phyloP scores from a whole-genome alignment of 2,329 filamentous ascomycete species.

The Byssochlamys sp. region DNA sequence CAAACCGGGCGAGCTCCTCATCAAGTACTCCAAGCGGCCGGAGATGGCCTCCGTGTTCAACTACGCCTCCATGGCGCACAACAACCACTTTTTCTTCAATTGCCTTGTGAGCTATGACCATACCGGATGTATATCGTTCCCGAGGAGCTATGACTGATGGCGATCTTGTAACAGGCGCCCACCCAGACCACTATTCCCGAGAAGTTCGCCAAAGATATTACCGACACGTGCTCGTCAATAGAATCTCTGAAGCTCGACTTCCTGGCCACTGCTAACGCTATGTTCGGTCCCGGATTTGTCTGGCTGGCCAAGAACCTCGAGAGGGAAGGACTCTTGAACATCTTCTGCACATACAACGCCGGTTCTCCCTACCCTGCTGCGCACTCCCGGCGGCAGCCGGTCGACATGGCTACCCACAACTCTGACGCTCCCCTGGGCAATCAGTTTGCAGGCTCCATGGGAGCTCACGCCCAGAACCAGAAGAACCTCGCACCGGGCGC shows the following conservation, averaged over 20 bases:
- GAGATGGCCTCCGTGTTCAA: slow-evolving; percentile 76
- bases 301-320: slow-evolving; percentile 67
- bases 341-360: slow-evolving; percentile 83
- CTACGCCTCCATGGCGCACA: slow-evolving; percentile 90
- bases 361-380: slow-evolving; percentile 79
- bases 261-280: slow-evolving; percentile 67
- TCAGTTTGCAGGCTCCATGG: slow-evolving; percentile 28
- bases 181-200: slow-evolving; percentile 44
- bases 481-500: slow-evolving; percentile 32
- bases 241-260: slow-evolving; percentile 74
- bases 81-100: slow-evolving; percentile 58
- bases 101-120: slow-evolving; percentile 28
- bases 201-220: slow-evolving; percentile 50
- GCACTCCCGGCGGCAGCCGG: slow-evolving; percentile 61
- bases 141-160: background rate
- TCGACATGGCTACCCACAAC: slow-evolving; percentile 37
- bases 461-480: slow-evolving; percentile 22
- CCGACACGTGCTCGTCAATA: slow-evolving; percentile 66
- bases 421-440: slow-evolving; percentile 24
- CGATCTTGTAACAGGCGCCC: slow-evolving; percentile 28
- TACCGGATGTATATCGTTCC: background rate
- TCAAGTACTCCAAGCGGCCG: slow-evolving; percentile 70
- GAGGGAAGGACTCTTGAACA: slow-evolving; percentile 44
- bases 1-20: slow-evolving; percentile 57
- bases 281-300: slow-evolving; percentile 96